phyloP scores from a whole-genome alignment of 2,329 filamentous ascomycete species.

The Clarireedia paspali region DNA sequence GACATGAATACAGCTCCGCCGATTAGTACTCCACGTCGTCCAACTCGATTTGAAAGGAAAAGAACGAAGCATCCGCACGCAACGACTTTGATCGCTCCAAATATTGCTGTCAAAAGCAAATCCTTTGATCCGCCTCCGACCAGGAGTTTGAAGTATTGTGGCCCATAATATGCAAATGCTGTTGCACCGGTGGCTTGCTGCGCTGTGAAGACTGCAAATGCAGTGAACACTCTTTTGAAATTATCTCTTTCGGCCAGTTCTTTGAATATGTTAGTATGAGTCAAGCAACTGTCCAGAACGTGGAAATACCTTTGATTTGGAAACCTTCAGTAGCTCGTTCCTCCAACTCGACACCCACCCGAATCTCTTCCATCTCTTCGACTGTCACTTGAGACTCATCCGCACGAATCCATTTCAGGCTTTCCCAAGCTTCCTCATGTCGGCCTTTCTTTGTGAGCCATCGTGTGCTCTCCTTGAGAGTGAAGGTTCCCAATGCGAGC shows the following conservation, averaged over 20 bases:
- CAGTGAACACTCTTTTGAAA: constrained; percentile 21
- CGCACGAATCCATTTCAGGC: constrained; percentile 44
- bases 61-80: constrained; percentile 44
- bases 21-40: constrained; percentile 35
- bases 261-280: background rate
- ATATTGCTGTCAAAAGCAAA: constrained; percentile 44
- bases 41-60: constrained; percentile 43
- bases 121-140: constrained; percentile 40
- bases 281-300: background rate
- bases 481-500: constrained; percentile 40
- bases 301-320: background rate
- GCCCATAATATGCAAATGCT: constrained; percentile 43
- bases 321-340: constrained; percentile 36
- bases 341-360: constrained; percentile 41
- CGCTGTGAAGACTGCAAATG: constrained; percentile 10
- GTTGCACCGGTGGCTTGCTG: constrained; percentile 43
- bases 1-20: constrained; percentile 38
- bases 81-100: constrained; percentile 43
- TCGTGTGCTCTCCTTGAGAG: constrained; percentile 40
- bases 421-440: constrained; percentile 38
- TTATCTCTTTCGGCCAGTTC: constrained; percentile 12
- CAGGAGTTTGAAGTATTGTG: constrained; percentile 40
- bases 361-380: constrained; percentile 35
- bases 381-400: constrained; percentile 33
- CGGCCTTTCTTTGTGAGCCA: constrained; percentile 41